Evolutionary conservation across 2,329 filamentous ascomycete genomes (phyloP).

Genomic region (Orbilia blumenaviensis): DNA sequence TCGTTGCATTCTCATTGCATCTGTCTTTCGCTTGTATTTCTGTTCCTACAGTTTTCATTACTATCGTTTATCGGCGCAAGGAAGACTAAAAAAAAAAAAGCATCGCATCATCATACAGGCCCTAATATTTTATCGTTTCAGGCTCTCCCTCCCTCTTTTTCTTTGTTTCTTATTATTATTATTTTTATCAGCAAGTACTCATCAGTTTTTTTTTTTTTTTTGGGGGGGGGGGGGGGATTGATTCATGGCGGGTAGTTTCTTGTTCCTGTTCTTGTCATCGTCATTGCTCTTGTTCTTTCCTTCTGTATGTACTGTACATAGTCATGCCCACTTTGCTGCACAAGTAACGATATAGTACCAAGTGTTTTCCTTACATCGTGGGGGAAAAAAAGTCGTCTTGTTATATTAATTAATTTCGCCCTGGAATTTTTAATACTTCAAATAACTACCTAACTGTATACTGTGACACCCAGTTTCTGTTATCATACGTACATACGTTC

Average conservation of each 20-base stretch:
- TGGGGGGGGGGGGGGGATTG: too few species aligned
- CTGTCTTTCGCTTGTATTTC: neutral
- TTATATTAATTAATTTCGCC: neutral
- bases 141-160: neutral
- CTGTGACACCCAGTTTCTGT: too few species aligned
- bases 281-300: neutral
- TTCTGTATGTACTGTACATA: neutral
- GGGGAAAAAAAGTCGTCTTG: too few species aligned
- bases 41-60: neutral
- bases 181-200: neutral
- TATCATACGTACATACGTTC: too few species aligned
- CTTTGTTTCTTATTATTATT: neutral
- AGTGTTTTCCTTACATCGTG: too few species aligned
- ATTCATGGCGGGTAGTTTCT: neutral
- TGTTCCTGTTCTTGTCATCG: neutral
- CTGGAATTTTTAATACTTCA: too few species aligned
- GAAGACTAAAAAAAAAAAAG: constrained; percentile 2
- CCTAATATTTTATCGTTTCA: neutral
- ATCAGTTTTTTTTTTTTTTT: too few species aligned
- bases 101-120: constrained; percentile 14
- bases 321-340: too few species aligned
- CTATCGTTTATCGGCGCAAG: constrained; percentile 6
- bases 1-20: constrained; percentile 3
- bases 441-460: too few species aligned
- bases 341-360: too few species aligned